Evolutionary conservation across 2,329 filamentous ascomycete genomes (phyloP).

Genomic region (Hymenoscyphus fraxineus): DNA sequence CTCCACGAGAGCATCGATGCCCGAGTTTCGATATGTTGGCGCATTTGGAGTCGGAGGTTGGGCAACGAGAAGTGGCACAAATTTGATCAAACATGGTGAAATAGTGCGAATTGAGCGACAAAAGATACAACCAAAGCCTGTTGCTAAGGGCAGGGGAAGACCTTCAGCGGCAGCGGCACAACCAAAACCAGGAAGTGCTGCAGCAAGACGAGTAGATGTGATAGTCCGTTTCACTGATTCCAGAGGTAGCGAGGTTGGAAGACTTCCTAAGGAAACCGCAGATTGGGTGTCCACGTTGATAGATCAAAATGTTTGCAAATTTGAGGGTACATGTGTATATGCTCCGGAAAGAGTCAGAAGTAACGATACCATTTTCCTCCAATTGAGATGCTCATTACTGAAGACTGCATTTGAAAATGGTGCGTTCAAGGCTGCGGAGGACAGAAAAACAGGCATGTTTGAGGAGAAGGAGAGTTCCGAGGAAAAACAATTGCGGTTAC

Average conservation of each 20-base stretch:
- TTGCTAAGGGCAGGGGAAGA: conserved; percentile 43
- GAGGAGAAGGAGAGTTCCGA: conserved; percentile 82
- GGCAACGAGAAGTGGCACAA: conserved; percentile 79
- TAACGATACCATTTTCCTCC: conserved; percentile 92
- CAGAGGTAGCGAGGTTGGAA: conserved; percentile 76
- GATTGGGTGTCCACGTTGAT: conserved; percentile 90
- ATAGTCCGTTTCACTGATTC: conserved; percentile 86
- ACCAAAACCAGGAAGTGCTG: conserved; percentile 38
- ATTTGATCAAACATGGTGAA: conserved; percentile 76
- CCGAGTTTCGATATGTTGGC: conserved; percentile 72
- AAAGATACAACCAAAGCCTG: conserved; percentile 55
- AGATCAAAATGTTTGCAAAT: conserved; percentile 82
- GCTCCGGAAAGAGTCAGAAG: conserved; percentile 80
- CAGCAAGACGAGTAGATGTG: conserved; percentile 70
- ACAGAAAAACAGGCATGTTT: conserved; percentile 85
- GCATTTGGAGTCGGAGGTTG: conserved; percentile 89
- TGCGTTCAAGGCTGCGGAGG: conserved; percentile 60
- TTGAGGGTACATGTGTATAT: conserved; percentile 85
- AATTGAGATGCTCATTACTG: conserved; percentile 75
- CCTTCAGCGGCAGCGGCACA: conserved; percentile 26
- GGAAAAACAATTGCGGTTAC: conserved; percentile 76
- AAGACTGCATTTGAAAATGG: conserved; percentile 67
- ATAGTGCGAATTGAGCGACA: conserved; percentile 81
- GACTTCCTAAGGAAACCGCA: conserved; percentile 80
- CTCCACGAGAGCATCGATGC: conserved; percentile 35